These are phyloP conservation scores for Leccinum pachyderme DNA, from an alignment of 1,284 basidiomycete species.

Conservation along the genomic window DNA sequence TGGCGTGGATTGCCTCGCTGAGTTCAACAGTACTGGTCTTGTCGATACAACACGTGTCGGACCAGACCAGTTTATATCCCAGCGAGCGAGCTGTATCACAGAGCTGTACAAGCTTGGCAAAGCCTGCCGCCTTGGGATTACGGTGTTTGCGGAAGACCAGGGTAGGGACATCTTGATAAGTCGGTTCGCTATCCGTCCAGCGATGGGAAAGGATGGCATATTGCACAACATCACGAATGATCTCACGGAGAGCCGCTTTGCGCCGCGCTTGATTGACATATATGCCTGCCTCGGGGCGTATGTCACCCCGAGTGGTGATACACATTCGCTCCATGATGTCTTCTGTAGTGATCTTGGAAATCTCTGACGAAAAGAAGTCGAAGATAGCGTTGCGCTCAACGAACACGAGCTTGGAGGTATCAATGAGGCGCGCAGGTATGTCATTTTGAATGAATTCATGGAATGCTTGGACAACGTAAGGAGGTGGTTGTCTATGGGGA, in stretches of 20 bases:
- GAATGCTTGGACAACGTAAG: not conserved
- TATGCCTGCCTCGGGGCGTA: not conserved
- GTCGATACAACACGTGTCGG: slow-evolving; percentile 12
- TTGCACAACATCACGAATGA: slow-evolving; percentile 18
- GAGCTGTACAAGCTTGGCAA: slow-evolving; percentile 13
- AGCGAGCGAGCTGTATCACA: slow-evolving; percentile 19
- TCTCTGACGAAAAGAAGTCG: slow-evolving; percentile 19
- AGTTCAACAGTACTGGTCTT: slow-evolving; percentile 21
- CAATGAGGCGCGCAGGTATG: slow-evolving; percentile 28
- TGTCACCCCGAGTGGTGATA: not conserved
- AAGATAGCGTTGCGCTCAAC: slow-evolving; percentile 21
- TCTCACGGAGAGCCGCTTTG: slow-evolving; percentile 18
- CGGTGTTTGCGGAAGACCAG: slow-evolving; percentile 1
- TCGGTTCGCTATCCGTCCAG: slow-evolving; percentile 26
- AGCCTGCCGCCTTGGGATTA: slow-evolving; percentile 4
- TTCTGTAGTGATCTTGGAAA: slow-evolving; percentile 20
- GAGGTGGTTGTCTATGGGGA: not conserved
- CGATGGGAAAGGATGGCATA: slow-evolving; percentile 30
- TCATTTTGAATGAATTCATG: slow-evolving; percentile 20
- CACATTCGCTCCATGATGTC: slow-evolving; percentile 11
- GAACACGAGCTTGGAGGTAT: slow-evolving; percentile 21
- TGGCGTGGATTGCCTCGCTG: slow-evolving; percentile 4
- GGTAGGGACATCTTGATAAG: slow-evolving; percentile 16
- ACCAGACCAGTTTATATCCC: slow-evolving; percentile 24
- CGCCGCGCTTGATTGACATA: slow-evolving; percentile 11